Evolutionary conservation across 2,329 filamentous ascomycete species (phyloP).

Genomic region (Boeremia exigua): DNA sequence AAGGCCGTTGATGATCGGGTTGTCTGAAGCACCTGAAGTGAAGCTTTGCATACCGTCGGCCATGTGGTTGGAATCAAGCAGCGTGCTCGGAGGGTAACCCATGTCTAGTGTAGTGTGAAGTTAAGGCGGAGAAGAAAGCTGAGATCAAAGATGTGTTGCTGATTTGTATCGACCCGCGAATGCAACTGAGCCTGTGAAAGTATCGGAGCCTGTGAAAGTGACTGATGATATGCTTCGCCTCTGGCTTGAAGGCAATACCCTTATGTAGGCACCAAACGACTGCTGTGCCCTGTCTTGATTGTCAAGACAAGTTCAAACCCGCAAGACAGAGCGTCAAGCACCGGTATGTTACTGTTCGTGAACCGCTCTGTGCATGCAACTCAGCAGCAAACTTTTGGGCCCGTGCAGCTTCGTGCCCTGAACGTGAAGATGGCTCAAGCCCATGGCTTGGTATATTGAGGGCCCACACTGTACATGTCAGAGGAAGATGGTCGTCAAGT

Average conservation of each 20-base stretch:
- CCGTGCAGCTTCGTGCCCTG: not conserved
- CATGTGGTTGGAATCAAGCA: not conserved
- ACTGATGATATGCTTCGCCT: not conserved
- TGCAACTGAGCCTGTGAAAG: not conserved
- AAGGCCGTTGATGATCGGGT: not conserved
- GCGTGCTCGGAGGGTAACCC: not conserved
- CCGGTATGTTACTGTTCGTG: not conserved
- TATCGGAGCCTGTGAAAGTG: not conserved
- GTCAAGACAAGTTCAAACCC: not conserved
- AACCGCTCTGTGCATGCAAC: not conserved
- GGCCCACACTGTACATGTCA: not conserved
- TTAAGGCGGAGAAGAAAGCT: not conserved
- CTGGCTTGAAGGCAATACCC: not conserved
- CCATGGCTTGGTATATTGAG: not conserved
- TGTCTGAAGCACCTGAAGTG: not conserved
- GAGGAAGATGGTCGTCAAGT: not conserved
- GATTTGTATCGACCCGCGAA: not conserved
- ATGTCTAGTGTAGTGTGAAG: not conserved
- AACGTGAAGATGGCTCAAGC: not conserved
- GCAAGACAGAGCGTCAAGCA: not conserved
- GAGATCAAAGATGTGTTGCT: not conserved
- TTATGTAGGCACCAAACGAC: not conserved
- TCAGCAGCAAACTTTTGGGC: slow-evolving; percentile 4
- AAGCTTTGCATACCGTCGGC: not conserved
- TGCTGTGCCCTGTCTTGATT: not conserved